phyloP scores from a whole-genome alignment of 139 green algal genomes.

The Zygnema cylindricum region DNA sequence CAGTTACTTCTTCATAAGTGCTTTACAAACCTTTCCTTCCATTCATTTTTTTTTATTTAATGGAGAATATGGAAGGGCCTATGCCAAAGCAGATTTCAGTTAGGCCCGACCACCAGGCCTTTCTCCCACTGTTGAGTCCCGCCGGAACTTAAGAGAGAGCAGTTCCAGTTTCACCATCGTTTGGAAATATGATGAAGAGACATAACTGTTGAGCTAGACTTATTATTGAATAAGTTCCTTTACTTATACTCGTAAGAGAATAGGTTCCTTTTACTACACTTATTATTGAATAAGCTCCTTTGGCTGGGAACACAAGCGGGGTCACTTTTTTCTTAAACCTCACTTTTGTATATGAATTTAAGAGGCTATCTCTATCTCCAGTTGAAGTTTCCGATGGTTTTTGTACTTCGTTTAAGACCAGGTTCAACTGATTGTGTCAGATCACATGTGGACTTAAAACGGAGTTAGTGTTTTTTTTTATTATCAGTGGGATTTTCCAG shows the following conservation, averaged over 20 bases:
- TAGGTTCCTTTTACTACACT: too few species aligned
- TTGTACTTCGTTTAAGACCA: background rate
- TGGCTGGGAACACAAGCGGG: conserved; percentile 28
- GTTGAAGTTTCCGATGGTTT: background rate
- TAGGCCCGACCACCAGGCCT: background rate
- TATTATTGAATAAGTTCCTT: too few species aligned
- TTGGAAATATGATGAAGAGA: background rate
- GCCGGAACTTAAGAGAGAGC: background rate
- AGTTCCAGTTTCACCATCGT: background rate
- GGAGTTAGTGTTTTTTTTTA: conserved; percentile 15
- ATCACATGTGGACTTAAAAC: background rate
- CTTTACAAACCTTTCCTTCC: background rate
- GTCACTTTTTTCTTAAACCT: background rate
- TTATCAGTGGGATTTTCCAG: conserved; percentile 1
- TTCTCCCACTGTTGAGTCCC: background rate
- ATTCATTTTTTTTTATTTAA: background rate
- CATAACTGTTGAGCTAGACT: too few species aligned
- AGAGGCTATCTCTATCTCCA: background rate
- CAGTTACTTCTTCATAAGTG: background rate
- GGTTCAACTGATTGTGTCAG: conserved; percentile 14
- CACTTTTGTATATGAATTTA: background rate
- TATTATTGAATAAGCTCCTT: too few species aligned
- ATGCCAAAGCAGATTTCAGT: background rate
- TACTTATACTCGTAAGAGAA: too few species aligned
- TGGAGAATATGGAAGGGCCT: background rate